Conservation (phyloP, 805 yeast genomes). For the Clavispora vitiphila region DNA sequence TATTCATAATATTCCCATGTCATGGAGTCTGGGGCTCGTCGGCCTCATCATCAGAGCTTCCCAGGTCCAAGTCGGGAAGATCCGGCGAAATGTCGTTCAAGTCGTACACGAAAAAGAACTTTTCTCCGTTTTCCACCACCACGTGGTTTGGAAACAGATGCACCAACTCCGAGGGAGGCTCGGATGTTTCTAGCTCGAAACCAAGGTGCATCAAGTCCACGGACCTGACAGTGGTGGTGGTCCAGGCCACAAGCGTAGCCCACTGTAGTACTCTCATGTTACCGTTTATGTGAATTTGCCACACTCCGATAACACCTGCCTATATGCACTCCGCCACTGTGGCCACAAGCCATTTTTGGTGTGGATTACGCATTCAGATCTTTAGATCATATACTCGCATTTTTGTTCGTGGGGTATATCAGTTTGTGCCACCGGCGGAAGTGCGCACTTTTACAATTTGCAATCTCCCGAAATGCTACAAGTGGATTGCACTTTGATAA, state of each 20-base stretch:
- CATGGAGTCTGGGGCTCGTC: not conserved
- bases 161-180: not conserved
- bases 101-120: constrained; percentile 1
- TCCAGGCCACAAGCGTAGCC: constrained; percentile 1
- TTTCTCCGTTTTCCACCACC: not conserved
- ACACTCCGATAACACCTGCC: not conserved
- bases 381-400: too few relatives aligned
- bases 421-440: too few relatives aligned
- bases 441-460: too few relatives aligned
- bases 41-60: not conserved
- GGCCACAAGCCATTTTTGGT: too few relatives aligned
- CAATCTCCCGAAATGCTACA: too few relatives aligned
- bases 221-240: not conserved
- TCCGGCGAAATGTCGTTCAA: not conserved
- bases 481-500: too few relatives aligned
- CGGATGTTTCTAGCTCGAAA: not conserved
- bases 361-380: too few relatives aligned
- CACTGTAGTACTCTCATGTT: not conserved
- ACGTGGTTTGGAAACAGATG: not conserved
- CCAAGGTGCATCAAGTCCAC: not conserved
- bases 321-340: too few relatives aligned
- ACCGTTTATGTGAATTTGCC: not conserved
- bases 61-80: not conserved
- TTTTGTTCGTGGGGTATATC: too few relatives aligned
- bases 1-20: not conserved